These are phyloP conservation scores for Juncus inflexus DNA, from an alignment of 176 grass and related monocot species.

Conservation along the genomic window DNA sequence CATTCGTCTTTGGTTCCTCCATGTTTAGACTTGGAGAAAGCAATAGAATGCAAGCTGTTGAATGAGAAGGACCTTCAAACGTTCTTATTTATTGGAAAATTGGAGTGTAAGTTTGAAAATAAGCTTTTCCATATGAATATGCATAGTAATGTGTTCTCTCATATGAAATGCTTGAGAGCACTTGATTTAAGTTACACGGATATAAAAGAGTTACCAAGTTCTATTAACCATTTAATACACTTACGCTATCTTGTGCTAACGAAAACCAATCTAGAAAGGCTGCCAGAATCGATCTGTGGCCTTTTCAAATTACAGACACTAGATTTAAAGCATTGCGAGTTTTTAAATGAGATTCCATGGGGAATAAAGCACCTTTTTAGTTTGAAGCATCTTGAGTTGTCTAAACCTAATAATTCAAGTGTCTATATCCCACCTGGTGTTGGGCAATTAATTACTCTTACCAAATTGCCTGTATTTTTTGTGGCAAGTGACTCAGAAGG, in stretches of 20 bases:
- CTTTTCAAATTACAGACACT: slow-evolving; percentile 33
- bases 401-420: slow-evolving; percentile 6
- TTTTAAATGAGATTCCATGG: slow-evolving; percentile 24
- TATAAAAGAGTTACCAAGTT: slow-evolving; percentile 23
- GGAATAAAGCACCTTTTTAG: slow-evolving; percentile 35
- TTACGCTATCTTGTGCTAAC: slow-evolving; percentile 30
- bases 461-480: slow-evolving; percentile 31
- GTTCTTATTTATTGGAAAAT: slow-evolving; percentile 3
- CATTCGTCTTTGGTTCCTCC: slow-evolving; percentile 20
- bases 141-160: slow-evolving; percentile 18
- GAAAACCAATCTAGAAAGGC: slow-evolving; percentile 26
- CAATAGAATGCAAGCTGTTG: neutral
- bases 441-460: slow-evolving; percentile 22
- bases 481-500: slow-evolving; percentile 2
- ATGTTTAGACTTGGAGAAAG: neutral
- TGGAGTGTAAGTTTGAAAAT: neutral
- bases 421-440: slow-evolving; percentile 18
- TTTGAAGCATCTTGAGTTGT: slow-evolving; percentile 27
- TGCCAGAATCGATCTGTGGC: slow-evolving; percentile 29
- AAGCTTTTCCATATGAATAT: slow-evolving; percentile 21
- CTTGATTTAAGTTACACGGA: slow-evolving; percentile 30
- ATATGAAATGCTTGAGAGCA: slow-evolving; percentile 20
- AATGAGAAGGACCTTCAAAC: neutral
- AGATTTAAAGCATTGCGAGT: slow-evolving; percentile 23
- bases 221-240: slow-evolving; percentile 25